Percentiles rank a stretch among this genome's conserved stretches.
These are phyloP conservation scores for Citrus australasica DNA, from an alignment of 345 rosid genomes.

Conservation along the genomic window DNA sequence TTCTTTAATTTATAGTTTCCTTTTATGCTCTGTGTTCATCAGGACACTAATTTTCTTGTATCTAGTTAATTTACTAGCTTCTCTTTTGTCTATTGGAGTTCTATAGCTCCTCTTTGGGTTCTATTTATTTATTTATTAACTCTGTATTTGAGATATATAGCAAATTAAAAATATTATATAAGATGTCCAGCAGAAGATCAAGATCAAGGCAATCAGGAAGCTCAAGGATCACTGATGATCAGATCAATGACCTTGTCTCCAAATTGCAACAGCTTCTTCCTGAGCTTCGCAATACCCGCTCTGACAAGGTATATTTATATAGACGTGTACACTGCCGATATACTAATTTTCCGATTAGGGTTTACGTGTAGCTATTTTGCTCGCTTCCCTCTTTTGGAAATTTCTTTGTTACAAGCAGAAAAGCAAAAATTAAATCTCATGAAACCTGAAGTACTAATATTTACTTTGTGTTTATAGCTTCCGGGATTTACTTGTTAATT, in stretches of 20 bases:
- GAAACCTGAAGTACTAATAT: neutral
- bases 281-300: constrained; percentile 59
- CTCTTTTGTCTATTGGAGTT: neutral
- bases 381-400: neutral
- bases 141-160: neutral
- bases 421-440: neutral
- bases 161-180: neutral
- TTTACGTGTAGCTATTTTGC: neutral
- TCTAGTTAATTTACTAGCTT: neutral
- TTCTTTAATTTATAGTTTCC: neutral
- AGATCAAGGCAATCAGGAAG: constrained; percentile 63
- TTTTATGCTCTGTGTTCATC: neutral
- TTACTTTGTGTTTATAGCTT: neutral
- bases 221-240: constrained; percentile 83
- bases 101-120: neutral
- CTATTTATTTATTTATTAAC: neutral
- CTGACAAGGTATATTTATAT: constrained; percentile 51
- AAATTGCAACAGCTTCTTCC: constrained; percentile 87
- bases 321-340: no score
- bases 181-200: constrained; percentile 85
- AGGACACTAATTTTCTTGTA: neutral
- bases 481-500: neutral
- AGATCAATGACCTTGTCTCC: constrained; percentile 84
- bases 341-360: neutral
- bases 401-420: neutral